These are phyloP conservation scores for Camelina sativa DNA, from an alignment of 345 rosid genomes.

Conservation along the genomic window DNA sequence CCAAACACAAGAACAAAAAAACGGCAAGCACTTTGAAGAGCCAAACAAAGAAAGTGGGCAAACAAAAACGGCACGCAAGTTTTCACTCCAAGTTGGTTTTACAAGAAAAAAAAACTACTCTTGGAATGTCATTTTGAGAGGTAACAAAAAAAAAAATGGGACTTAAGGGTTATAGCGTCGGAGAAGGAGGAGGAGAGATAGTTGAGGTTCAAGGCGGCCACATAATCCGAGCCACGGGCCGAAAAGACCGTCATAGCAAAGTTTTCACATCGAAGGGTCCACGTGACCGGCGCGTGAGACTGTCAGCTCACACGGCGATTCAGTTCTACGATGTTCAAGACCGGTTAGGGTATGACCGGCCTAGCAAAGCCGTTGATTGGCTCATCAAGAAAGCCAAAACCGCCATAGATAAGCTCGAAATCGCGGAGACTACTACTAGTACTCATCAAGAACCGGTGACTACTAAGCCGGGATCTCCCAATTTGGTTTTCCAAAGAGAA, in stretches of 20 bases:
- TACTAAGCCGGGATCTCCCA: slow-evolving; percentile 43
- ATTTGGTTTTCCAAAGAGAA: slow-evolving; percentile 49
- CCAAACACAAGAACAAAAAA: slow-evolving; percentile 38
- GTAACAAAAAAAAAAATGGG: slow-evolving; percentile 43
- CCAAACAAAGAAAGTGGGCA: slow-evolving; percentile 22
- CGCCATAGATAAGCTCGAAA: slow-evolving; percentile 72
- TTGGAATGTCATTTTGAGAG: slow-evolving; percentile 36
- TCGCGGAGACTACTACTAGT: slow-evolving; percentile 23
- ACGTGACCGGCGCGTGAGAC: slow-evolving; percentile 75
- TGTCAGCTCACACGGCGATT: slow-evolving; percentile 87
- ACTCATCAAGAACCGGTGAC: slow-evolving; percentile 48
- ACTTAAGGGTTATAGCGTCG: slow-evolving; percentile 47
- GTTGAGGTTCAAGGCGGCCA: slow-evolving; percentile 82
- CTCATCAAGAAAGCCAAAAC: slow-evolving; percentile 78
- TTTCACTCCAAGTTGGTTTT: slow-evolving; percentile 19
- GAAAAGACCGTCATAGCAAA: slow-evolving; percentile 89
- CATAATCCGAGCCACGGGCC: slow-evolving; percentile 71
- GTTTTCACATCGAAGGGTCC: slow-evolving; percentile 82
- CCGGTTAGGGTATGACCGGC: slow-evolving; percentile 82
- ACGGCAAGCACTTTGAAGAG: slow-evolving; percentile 44
- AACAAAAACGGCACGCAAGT: slow-evolving; percentile 36
- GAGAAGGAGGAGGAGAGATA: slow-evolving; percentile 60
- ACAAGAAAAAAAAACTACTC: not conserved
- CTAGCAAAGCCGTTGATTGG: slow-evolving; percentile 94
- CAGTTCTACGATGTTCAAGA: slow-evolving; percentile 92